These are phyloP conservation scores for Mycosphaerella sp. DNA, from an alignment of 2,329 filamentous ascomycete genomes.

Conservation along the genomic window DNA sequence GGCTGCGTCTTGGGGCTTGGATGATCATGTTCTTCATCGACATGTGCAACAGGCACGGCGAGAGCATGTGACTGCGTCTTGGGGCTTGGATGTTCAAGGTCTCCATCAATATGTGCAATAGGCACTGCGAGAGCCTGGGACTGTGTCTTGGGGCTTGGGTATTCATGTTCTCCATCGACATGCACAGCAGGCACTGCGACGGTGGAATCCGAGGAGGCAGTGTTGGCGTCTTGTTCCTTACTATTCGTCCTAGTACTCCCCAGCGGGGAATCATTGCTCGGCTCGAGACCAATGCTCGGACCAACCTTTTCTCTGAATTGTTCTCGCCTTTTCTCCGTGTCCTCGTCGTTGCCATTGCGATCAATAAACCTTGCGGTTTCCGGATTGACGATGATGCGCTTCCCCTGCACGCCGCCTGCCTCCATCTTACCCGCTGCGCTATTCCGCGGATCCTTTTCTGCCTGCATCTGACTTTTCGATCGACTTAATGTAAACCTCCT, in stretches of 20 bases:
- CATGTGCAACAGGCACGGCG: neutral
- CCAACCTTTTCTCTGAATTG: constrained; percentile 39
- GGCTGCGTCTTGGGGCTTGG: neutral
- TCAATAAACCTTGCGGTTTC: constrained; percentile 41
- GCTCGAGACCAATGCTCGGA: constrained; percentile 28
- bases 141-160: neutral
- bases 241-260: constrained; percentile 6
- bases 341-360: constrained; percentile 43
- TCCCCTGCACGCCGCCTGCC: constrained; percentile 54
- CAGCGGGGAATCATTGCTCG: neutral
- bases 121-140: no score
- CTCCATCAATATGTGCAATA: neutral
- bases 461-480: constrained; percentile 17
- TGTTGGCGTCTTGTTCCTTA: constrained; percentile 10
- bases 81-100: neutral
- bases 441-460: constrained; percentile 34
- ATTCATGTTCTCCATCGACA: neutral
- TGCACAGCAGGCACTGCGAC: neutral
- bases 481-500: constrained; percentile 49
- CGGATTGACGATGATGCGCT: constrained; percentile 54
- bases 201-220: constrained; percentile 18
- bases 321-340: constrained; percentile 42
- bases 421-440: constrained; percentile 48
- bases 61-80: neutral
- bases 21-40: neutral